Conservation (phyloP, 2,329 filamentous ascomycete genomes). For the Colletotrichum australisinense region DNA sequence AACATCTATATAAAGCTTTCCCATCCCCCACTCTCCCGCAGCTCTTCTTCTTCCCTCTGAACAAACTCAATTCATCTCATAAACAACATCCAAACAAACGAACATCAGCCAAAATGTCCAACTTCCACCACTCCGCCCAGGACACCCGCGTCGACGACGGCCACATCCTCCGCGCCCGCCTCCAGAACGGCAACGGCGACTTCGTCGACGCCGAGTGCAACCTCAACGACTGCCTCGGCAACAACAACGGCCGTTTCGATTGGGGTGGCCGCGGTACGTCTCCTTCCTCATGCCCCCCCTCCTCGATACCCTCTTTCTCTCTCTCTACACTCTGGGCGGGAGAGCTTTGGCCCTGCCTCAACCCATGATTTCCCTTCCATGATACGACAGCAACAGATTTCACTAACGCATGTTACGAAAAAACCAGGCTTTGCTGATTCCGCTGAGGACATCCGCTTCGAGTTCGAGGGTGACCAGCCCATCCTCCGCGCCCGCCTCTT, state of each 20-base stretch:
- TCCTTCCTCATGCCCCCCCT: too few relatives aligned
- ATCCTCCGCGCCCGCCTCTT: conserved; percentile 63
- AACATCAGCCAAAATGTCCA: conserved; percentile 48
- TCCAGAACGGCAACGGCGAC: conserved; percentile 54
- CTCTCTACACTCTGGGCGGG: too few relatives aligned
- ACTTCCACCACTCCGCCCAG: conserved; percentile 61
- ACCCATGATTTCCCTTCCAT: too few relatives aligned
- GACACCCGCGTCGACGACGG: conserved; percentile 61
- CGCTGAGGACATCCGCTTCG: conserved; percentile 58
- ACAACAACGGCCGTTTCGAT: conserved; percentile 59
- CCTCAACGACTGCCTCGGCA: conserved; percentile 63
- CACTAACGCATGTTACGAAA: too few relatives aligned
- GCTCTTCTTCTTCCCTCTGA: background rate
- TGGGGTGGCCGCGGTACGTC: conserved; percentile 54
- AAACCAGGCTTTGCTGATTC: conserved; percentile 60
- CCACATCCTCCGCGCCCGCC: conserved; percentile 58
- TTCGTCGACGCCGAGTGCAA: conserved; percentile 57
- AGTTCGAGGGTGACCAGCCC: conserved; percentile 63
- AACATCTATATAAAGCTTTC: background rate
- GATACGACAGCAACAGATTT: background rate
- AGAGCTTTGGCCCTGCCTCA: too few relatives aligned
- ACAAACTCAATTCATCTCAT: background rate
- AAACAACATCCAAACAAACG: background rate
- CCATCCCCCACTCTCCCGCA: background rate
- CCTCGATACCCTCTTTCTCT: too few relatives aligned